Base-by-base conservation (phyloP, 139 green algal species). In the Chlorella sp. region DNA sequence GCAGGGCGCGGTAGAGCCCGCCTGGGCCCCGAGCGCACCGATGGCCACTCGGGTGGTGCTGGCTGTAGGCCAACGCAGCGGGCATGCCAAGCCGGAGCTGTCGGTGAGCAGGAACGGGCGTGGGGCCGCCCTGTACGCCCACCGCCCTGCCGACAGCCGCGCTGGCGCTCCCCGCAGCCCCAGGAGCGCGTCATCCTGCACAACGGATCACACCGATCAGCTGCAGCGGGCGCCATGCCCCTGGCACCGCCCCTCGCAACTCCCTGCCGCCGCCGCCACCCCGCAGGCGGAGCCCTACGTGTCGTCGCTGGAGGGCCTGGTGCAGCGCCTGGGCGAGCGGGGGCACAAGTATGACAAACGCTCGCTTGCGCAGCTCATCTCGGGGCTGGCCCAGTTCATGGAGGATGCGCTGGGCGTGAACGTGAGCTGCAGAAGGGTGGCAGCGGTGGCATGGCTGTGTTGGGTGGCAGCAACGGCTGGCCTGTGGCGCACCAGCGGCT, bases 331-430 rank as follows among this genome's bases (percentile, higher is more conserved):
- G n/a, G 72, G 89, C 7, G 51, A 23, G 39, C 20, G 30, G 30
- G 20, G 82, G 21, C 23, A 34, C 39, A 92, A 88, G 41, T 96
- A 91, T 69, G 94, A 98, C 81, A 74, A 74, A 15, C 90, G 86
- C 68, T 82, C 36, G 41, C 71, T 97, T 47, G 90, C 80, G 1
- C 28, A 80, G 12, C 78, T 95, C 38, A 39, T 97, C 9, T 86
- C 86, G 26, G 89, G 94, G 55, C 82, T 97, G n/a, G 82, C 92
- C 78, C 92, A 98, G 84, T 98, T 98, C 67, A 90, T 94, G 90
- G 94, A 98, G 88, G 91, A 94, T 41, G 92, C 92, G 6, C 86
- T 97, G 80, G 94, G 94, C n/a, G 87, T 89, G 32, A 90, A 95
- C 41, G 94, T 93, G 55, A 34, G 78, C 12, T 9, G 51, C 51